Evolutionary conservation across 1,284 basidiomycete genomes (phyloP), one percentile per base, ranked within the genome.

Genomic region (Fomitopsis pinicola): DNA sequence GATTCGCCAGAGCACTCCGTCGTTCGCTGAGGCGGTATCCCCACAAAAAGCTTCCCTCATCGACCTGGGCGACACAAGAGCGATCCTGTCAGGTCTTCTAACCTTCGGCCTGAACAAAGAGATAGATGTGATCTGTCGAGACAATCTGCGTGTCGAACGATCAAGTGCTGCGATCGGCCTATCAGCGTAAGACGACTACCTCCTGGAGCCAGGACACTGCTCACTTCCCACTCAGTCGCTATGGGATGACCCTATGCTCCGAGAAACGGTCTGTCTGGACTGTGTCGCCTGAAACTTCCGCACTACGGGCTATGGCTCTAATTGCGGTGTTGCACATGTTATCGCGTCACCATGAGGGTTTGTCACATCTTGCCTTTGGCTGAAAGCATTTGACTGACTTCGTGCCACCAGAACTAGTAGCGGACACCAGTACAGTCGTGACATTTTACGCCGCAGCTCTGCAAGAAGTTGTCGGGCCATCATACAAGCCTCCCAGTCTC

Each of bases 401-500:
- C 28, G 17, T 22, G 2, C 7, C 9, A 12, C 67, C 30, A 92
- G 93, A 90, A 42, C 77, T 84, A 6, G 82, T 87, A 55, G 82
- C 87, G 52, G 78, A 79, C 42, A 87, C 88, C 4, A 87, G 83
- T 58, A 85, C 88, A 2, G 83, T 92, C 14, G 86, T 90, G 63
- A 81, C 88, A 0, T 95, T 91, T 73, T 95, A 94, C 73, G 80
- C 88, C 0, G 82, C 87, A 0, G 86, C 88, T 1, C 76, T 97
- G 33, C 80, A 83, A 0, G 77, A 82, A 26, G 76, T 77, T 8
- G 80, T 91, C 8, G 89, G 90, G 0, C 63, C 76, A 0, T 70
- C 70, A 1, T 94, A 86, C 67, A 77, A 85, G 60, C 73, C 85
- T 5, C 89, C 94, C 0, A 88, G 85, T 62, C 77, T 97, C 1